These are phyloP conservation scores for Didymosphaeria variabile DNA, from an alignment of 2,329 filamentous ascomycete genomes.

Conservation along the genomic window DNA sequence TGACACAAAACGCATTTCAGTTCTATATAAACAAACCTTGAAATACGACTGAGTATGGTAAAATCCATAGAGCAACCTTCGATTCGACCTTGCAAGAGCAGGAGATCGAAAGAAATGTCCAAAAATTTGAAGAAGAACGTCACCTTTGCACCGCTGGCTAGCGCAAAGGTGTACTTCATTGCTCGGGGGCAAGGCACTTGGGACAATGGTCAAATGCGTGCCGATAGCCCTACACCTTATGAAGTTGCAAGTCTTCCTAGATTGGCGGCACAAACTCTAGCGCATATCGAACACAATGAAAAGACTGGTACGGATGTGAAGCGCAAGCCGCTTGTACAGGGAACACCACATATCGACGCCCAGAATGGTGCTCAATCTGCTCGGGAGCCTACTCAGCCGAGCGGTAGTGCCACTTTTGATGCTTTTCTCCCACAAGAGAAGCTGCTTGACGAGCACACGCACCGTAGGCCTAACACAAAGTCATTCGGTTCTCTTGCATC, in stretches of 20 bases:
- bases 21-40: too few relatives aligned
- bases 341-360: too few relatives aligned
- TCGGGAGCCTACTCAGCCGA: neutral
- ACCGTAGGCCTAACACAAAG: neutral
- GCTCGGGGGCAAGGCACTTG: too few relatives aligned
- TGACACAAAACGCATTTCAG: too few relatives aligned
- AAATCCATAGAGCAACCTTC: too few relatives aligned
- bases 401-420: neutral
- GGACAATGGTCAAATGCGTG: neutral
- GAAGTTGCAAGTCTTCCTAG: neutral
- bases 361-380: neutral
- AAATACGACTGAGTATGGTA: too few relatives aligned
- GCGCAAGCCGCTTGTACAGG: too few relatives aligned
- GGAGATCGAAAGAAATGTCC: too few relatives aligned
- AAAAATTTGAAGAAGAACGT: too few relatives aligned
- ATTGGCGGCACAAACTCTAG: neutral
- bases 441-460: neutral
- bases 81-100: too few relatives aligned
- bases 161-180: too few relatives aligned
- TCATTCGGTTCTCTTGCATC: neutral
- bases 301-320: neutral
- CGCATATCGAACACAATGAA: neutral
- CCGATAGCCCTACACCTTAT: neutral
- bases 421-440: neutral
- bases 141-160: too few relatives aligned